These are phyloP conservation scores for Amyloporia xantha DNA, from an alignment of 768 basidiomycete species.

Conservation along the genomic window DNA sequence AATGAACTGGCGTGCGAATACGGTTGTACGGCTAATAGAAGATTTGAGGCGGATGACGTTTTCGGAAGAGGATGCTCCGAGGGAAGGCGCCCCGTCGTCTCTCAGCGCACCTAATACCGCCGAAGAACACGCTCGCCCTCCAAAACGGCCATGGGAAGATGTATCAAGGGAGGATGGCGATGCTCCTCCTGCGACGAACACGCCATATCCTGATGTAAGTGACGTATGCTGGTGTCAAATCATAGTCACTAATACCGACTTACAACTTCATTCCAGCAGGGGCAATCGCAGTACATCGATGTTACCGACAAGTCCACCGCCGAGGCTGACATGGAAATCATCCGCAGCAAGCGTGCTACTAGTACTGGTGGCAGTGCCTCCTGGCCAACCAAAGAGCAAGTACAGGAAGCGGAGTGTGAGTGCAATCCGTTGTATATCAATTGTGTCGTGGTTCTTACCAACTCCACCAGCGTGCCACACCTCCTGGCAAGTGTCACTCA, in stretches of 20 bases:
- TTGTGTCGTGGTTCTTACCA: slow-evolving; percentile 18
- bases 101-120: slow-evolving; percentile 18
- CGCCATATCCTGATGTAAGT: slow-evolving; percentile 6
- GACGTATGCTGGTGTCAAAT: neutral
- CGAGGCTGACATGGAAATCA: slow-evolving; percentile 81
- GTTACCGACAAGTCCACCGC: slow-evolving; percentile 51
- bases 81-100: slow-evolving; percentile 7
- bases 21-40: slow-evolving; percentile 65
- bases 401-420: slow-evolving; percentile 83
- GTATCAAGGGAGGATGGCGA: slow-evolving; percentile 41
- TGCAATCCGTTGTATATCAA: slow-evolving; percentile 6
- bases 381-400: slow-evolving; percentile 63
- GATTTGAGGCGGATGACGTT: slow-evolving; percentile 41
- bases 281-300: slow-evolving; percentile 7
- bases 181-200: neutral
- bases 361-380: slow-evolving; percentile 45
- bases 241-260: neutral
- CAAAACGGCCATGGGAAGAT: slow-evolving; percentile 80
- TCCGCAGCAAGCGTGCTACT: slow-evolving; percentile 71
- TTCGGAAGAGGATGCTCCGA: slow-evolving; percentile 17
- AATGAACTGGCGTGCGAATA: slow-evolving; percentile 60
- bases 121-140: slow-evolving; percentile 49
- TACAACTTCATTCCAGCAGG: neutral
- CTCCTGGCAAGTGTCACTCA: slow-evolving; percentile 82
- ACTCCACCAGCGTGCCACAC: slow-evolving; percentile 61